These are phyloP conservation scores for Calycina marina DNA, from an alignment of 2,329 filamentous ascomycete species.

Conservation along the genomic window DNA sequence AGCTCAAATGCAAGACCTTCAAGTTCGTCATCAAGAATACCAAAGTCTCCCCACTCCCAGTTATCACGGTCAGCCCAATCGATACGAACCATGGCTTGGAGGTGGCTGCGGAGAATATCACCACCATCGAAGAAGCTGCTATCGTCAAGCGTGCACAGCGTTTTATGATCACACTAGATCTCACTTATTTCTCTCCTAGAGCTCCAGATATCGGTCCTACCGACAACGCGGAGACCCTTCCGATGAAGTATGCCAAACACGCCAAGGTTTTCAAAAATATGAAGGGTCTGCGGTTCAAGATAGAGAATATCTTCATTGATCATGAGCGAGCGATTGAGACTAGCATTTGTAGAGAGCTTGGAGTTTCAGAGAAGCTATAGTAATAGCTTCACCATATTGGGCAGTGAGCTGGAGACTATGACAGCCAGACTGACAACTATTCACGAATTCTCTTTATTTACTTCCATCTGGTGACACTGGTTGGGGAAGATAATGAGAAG, in stretches of 20 bases:
- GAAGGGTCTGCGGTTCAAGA: constrained; percentile 10
- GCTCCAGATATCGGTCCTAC: not conserved
- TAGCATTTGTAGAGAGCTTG: constrained; percentile 8
- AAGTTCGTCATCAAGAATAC: constrained; percentile 15
- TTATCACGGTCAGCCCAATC: not conserved
- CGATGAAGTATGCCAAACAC: constrained; percentile 1
- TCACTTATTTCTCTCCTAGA: constrained; percentile 2
- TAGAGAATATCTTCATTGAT: constrained; percentile 13
- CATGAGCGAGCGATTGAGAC: constrained; percentile 7
- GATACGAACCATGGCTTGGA: not conserved
- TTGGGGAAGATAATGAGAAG: too few species aligned
- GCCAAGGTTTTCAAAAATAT: constrained; percentile 7
- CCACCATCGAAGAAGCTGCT: not conserved
- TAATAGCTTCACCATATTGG: too few species aligned
- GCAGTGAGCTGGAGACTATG: too few species aligned
- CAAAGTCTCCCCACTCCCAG: not conserved
- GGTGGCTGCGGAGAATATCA: not conserved
- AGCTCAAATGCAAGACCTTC: constrained; percentile 11
- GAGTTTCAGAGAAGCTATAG: too few species aligned
- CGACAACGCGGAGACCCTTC: constrained; percentile 5
- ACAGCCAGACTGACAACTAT: too few species aligned
- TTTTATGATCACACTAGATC: constrained; percentile 9
- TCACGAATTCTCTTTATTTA: too few species aligned
- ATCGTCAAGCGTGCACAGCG: not conserved
- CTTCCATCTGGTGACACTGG: too few species aligned